phyloP scores from a whole-genome alignment of 805 yeast genomes.

The Maudiozyma saulgeensis region DNA sequence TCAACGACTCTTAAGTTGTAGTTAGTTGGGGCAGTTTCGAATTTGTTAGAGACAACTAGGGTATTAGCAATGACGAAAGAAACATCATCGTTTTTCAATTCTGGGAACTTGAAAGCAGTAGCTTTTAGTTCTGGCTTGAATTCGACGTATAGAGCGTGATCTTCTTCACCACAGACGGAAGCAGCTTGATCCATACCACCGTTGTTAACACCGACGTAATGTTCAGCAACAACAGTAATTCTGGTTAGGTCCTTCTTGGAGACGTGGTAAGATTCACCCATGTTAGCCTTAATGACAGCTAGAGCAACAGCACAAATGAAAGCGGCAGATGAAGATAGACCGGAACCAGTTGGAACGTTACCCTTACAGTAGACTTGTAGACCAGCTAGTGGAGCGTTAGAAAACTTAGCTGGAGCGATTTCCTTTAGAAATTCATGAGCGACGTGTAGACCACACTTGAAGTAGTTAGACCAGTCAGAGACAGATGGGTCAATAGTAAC shows the following conservation, averaged over 20 bases:
- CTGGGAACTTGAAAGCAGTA: conserved; percentile 45
- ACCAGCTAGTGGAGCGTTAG: conserved; percentile 33
- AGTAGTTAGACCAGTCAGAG: conserved; percentile 59
- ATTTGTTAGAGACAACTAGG: conserved; percentile 52
- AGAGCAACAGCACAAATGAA: conserved; percentile 57
- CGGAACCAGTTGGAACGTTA: conserved; percentile 63
- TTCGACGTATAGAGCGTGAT: conserved; percentile 49
- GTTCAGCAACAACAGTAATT: conserved; percentile 58
- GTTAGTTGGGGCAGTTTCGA: conserved; percentile 59
- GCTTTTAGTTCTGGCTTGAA: conserved; percentile 52
- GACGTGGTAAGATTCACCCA: conserved; percentile 29
- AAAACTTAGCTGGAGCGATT: conserved; percentile 21
- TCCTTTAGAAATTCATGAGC: conserved; percentile 42
- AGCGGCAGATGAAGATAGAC: conserved; percentile 64
- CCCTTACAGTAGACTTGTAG: conserved; percentile 49
- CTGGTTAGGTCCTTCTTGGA: conserved; percentile 44
- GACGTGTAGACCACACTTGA: conserved; percentile 54
- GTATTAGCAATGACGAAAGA: conserved; percentile 57
- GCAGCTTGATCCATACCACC: conserved; percentile 82
- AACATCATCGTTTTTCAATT: conserved; percentile 32
- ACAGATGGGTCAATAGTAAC: conserved; percentile 40
- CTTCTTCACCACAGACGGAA: conserved; percentile 50
- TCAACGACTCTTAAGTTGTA: conserved; percentile 68
- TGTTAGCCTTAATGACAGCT: conserved; percentile 45
- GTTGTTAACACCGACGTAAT: conserved; percentile 61